Evolutionary conservation across 2,329 filamentous ascomycete genomes (phyloP), one percentile per base, ranked within the genome.

Genomic region (Paecilomyces sp.): DNA sequence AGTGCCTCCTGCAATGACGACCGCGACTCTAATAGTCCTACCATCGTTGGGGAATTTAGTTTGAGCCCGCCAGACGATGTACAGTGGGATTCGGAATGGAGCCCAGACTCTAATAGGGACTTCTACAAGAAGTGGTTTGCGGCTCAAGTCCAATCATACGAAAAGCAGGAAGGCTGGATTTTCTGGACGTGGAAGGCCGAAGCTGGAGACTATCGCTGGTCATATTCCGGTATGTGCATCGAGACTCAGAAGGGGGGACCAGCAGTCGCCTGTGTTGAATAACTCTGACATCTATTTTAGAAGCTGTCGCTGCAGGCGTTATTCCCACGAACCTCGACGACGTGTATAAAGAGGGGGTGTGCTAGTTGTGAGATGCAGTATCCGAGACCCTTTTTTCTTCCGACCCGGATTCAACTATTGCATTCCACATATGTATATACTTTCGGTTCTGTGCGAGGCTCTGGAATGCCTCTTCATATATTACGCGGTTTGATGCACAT

Each of bases 151-250:
- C 74, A 78, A 53, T 72, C 79, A 0, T 87, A 85, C 65, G 84
- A 87, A 72, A 77, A 76, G 59, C 71, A 76, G 15, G 73, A 75
- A 7, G 83, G 83, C 0, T 86, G 83, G 83, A 58, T 71, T 22
- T 87, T 85, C 66, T 87, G 85, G 84, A 78, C 78, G 0, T 87
- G 84, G 84, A 87, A 86, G 71, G 68, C 70, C 3, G 67, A 83
- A 68, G 15, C 79, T 63, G 60, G 75, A 73, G 69, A 72, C 59
- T 68, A 67, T 55, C 64, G 69, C 8, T 72, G 70, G 69, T 66
- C 65, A 3, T 72, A 72, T 59, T 58, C 66, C 47, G 66, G 68
- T 70, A 62, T 25, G 3, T 36, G 13, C 3, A n/a, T 30, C 5
- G 13, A 33, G 6, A 55, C 54, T 18, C 25, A 9, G n/a, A 8